Percentiles rank a stretch among this genome's conserved stretches.
phyloP scores from a whole-genome alignment of 1,139 yeast genomes.

The Geotrichum phurueaensis region DNA sequence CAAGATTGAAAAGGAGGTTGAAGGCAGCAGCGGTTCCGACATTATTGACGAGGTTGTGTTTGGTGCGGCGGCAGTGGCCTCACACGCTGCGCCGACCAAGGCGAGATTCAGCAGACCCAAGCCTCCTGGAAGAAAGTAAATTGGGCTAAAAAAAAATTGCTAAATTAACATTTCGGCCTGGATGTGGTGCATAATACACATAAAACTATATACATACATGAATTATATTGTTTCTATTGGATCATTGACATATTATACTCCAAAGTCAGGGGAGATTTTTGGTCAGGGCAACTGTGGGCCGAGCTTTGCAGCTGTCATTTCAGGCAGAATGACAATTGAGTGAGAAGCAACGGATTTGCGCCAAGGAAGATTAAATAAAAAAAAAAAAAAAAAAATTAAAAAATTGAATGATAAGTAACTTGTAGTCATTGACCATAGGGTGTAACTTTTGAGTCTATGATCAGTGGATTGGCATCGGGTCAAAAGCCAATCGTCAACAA shows the following conservation, averaged over 20 bases:
- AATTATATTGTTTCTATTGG: background rate
- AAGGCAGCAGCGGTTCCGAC: conserved; percentile 16
- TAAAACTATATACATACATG: background rate
- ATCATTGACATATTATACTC: no score
- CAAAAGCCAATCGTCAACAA: no score
- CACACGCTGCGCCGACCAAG: conserved; percentile 14
- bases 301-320: background rate
- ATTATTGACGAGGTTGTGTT: conserved; percentile 22
- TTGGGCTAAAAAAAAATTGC: background rate
- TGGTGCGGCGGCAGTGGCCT: conserved; percentile 18
- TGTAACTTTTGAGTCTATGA: no score
- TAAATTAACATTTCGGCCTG: background rate
- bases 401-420: no score
- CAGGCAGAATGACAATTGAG: background rate
- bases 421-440: no score
- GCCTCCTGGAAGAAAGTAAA: conserved; percentile 33
- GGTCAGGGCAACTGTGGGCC: background rate
- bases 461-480: no score
- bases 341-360: background rate
- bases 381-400: background rate
- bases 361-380: background rate
- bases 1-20: conserved; percentile 13
- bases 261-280: no score
- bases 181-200: background rate
- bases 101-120: conserved; percentile 33